Percentiles rank a stretch among this genome's conserved stretches.
Evolutionary conservation across 805 yeast species (phyloP).

Genomic region (Metschnikowia dekortorum): DNA sequence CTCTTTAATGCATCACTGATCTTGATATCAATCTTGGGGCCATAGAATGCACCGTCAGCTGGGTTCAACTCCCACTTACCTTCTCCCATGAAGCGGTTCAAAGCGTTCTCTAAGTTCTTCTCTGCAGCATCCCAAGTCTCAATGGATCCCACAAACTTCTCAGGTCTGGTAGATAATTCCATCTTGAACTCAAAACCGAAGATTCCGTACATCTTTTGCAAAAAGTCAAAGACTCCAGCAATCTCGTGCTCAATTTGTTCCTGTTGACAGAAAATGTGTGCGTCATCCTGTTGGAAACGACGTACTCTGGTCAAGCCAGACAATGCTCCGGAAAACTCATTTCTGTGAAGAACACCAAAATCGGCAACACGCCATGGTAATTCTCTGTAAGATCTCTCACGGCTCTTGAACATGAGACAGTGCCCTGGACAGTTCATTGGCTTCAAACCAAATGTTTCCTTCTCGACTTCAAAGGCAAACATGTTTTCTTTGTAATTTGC

Average conservation of each 20-base stretch:
- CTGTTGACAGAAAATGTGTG: conserved; percentile 92
- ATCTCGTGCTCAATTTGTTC: conserved; percentile 89
- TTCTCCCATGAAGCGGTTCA: conserved; percentile 70
- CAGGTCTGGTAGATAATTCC: conserved; percentile 97
- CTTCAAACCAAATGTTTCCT: conserved; percentile 89
- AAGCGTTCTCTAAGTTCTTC: conserved; percentile 72
- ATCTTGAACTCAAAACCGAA: conserved; percentile 94
- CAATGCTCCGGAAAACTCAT: conserved; percentile 92
- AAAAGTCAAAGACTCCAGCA: conserved; percentile 77
- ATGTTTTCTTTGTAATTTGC: conserved; percentile 94
- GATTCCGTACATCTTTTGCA: conserved; percentile 79
- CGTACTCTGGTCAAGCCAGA: conserved; percentile 91
- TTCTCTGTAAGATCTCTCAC: conserved; percentile 95
- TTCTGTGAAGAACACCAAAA: conserved; percentile 95
- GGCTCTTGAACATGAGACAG: conserved; percentile 84
- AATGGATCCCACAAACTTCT: conserved; percentile 88
- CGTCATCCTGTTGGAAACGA: conserved; percentile 99
- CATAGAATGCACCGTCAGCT: conserved; percentile 96
- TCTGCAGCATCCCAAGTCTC: conserved; percentile 95
- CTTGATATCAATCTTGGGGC: conserved; percentile 95
- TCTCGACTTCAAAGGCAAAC: conserved; percentile 96
- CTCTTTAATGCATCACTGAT: conserved; percentile 90
- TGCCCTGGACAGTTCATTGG: conserved; percentile 95
- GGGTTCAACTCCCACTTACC: conserved; percentile 92
- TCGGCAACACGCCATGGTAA: conserved; percentile 99